Base-by-base conservation (phyloP, 768 basidiomycete genomes). In the Leccinum arenicola region DNA sequence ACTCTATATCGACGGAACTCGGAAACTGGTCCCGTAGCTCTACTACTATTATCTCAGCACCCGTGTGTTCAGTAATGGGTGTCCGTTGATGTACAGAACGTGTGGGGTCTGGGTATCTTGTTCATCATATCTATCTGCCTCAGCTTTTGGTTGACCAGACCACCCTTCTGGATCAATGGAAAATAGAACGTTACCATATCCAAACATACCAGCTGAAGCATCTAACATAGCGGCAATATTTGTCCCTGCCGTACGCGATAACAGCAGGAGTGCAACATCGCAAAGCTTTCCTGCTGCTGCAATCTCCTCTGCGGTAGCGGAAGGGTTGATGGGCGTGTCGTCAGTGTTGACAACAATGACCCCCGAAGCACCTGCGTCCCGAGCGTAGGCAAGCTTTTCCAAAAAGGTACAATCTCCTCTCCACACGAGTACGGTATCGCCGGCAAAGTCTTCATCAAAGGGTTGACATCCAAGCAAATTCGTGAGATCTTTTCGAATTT, bases 321-420 rank as follows among this genome's bases (percentile, higher is more conserved):
- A 85, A 21, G 91, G 91, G 66, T 87, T 89, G 48, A 92, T 78
- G 14, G 72, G 67, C 7, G 61, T 49, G 21, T 91, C 85, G 29
- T 85, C 80, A 58, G 86, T 77, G 68, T 83, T 87, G 67, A 90
- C 74, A 47, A 96, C 85, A 14, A 98, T 73, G 9, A 95, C 83
- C 1, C 93, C 95, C 0, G 81, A 81, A 5, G 93, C 93, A 1
- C 84, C 88, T 1, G 87, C 89, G 9, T 78, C 74, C 17, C 81
- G 80, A 5, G 94, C 95, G 49, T 79, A 62, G 12, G 84, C 52
- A 15, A 95, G 78, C 75, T 99, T 99, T 63, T 91, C 83, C 14
- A 93, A 73, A 74, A 98, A 98, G 9, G 93, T 88, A 72, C 96
- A 98, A 5, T 79, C 83, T 6, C 96, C 96, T 29, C 96, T 83